phyloP scores from a whole-genome alignment of 2,329 filamentous ascomycete genomes.

The Calonectria naviculata region DNA sequence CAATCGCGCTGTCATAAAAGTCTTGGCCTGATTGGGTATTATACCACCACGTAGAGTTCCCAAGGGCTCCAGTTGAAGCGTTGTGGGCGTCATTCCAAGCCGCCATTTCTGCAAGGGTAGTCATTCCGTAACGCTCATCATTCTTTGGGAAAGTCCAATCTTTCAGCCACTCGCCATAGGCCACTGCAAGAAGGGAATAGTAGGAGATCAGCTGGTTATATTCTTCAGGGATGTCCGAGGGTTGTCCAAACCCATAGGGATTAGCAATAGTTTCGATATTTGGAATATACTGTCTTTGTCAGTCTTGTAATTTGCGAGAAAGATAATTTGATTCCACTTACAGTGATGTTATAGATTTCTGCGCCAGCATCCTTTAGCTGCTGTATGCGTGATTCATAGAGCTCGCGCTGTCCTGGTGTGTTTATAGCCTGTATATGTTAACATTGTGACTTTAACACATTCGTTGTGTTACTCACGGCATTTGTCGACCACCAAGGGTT shows the following conservation, averaged over 20 bases:
- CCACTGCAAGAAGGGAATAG: conserved; percentile 31
- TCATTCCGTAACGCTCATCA: conserved; percentile 29
- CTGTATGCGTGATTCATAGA: background rate
- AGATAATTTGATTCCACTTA: too few species aligned
- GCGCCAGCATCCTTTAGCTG: conserved; percentile 13
- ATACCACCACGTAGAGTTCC: conserved; percentile 33
- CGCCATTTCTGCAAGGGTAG: conserved; percentile 24
- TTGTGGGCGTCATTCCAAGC: conserved; percentile 33
- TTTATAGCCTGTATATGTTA: conserved; percentile 14
- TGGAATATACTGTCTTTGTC: background rate
- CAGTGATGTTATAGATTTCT: conserved; percentile 21
- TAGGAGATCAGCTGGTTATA: conserved; percentile 24
- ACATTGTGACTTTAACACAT: too few species aligned
- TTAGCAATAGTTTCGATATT: conserved; percentile 16
- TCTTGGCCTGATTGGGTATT: conserved; percentile 24
- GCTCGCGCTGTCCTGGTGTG: background rate
- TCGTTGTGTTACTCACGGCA: too few species aligned
- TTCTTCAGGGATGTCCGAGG: conserved; percentile 9
- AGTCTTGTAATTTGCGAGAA: background rate
- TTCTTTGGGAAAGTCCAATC: conserved; percentile 24
- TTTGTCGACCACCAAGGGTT: conserved; percentile 20
- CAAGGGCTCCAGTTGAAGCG: conserved; percentile 24
- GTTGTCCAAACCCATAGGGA: conserved; percentile 25
- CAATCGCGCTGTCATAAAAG: conserved; percentile 20
- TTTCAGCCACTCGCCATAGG: conserved; percentile 31